Evolutionary conservation across 768 basidiomycete species (phyloP).

Genomic region (Gymnopilus junonius): DNA sequence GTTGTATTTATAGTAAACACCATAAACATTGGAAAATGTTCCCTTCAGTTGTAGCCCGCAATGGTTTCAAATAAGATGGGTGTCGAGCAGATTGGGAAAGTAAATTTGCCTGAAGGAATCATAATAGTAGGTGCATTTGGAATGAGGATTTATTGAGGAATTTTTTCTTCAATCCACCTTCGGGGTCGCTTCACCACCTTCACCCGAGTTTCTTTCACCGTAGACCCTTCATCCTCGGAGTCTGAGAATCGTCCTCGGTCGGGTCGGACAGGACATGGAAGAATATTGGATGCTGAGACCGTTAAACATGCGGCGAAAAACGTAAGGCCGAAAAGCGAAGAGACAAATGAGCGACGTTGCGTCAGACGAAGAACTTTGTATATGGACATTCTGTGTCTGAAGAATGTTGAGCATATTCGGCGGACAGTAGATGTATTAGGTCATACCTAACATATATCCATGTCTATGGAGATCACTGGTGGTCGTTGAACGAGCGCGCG

Average conservation of each 20-base stretch:
- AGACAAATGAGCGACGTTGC: slow-evolving; percentile 73
- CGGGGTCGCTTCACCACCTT: slow-evolving; percentile 64
- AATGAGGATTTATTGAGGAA: slow-evolving; percentile 32
- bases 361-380: slow-evolving; percentile 62
- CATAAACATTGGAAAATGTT: slow-evolving; percentile 28
- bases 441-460: slow-evolving; percentile 29
- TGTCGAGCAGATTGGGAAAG: neutral
- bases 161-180: slow-evolving; percentile 84
- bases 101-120: neutral
- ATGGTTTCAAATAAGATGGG: neutral
- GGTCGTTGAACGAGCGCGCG: slow-evolving; percentile 9
- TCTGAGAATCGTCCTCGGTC: slow-evolving; percentile 65
- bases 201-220: slow-evolving; percentile 39
- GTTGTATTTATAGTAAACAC: slow-evolving; percentile 28
- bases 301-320: slow-evolving; percentile 80
- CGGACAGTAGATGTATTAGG: neutral
- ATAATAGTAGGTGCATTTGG: neutral
- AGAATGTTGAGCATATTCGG: neutral
- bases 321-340: slow-evolving; percentile 80
- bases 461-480: slow-evolving; percentile 19
- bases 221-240: slow-evolving; percentile 35
- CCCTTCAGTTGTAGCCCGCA: neutral
- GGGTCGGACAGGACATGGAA: slow-evolving; percentile 80
- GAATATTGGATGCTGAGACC: slow-evolving; percentile 76
- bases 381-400: slow-evolving; percentile 56